Evolutionary conservation across 306 rosid species (phyloP).

Genomic region (Clitoria ternatea): DNA sequence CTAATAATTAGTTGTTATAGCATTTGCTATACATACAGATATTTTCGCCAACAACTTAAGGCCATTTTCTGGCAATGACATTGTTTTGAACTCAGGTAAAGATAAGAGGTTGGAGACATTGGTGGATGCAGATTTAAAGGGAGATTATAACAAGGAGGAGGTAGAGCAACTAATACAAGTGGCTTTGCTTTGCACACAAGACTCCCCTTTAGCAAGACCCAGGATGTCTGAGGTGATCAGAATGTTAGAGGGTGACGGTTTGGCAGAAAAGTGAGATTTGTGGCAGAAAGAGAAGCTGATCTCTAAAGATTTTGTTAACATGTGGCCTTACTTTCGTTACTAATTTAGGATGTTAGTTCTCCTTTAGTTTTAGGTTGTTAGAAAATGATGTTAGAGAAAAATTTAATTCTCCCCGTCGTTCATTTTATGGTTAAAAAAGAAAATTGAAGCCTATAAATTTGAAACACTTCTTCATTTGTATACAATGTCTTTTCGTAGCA

Average conservation of each 20-base stretch:
- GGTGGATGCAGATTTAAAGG: conserved; percentile 63
- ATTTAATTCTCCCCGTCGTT: no score
- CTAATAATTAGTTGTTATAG: background rate
- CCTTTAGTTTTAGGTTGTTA: no score
- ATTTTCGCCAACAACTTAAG: no score
- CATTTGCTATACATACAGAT: no score
- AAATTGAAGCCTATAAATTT: no score
- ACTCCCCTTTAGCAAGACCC: conserved; percentile 56
- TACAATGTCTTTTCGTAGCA: no score
- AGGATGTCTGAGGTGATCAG: conserved; percentile 90
- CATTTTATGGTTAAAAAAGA: no score
- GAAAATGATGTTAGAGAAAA: no score
- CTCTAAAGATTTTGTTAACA: conserved; percentile 49
- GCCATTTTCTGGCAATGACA: background rate
- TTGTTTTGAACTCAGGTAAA: conserved; percentile 51
- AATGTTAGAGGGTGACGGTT: conserved; percentile 93
- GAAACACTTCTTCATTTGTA: no score
- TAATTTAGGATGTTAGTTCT: no score
- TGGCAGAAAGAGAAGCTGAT: conserved; percentile 64
- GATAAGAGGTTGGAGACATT: conserved; percentile 63
- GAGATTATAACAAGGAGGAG: conserved; percentile 46
- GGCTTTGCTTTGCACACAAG: no score
- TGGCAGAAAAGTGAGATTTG: conserved; percentile 84
- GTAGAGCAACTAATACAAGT: conserved; percentile 75
- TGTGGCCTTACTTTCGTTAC: no score